Base-by-base conservation (phyloP, 345 rosid genomes). In the Aquilaria sinensis region DNA sequence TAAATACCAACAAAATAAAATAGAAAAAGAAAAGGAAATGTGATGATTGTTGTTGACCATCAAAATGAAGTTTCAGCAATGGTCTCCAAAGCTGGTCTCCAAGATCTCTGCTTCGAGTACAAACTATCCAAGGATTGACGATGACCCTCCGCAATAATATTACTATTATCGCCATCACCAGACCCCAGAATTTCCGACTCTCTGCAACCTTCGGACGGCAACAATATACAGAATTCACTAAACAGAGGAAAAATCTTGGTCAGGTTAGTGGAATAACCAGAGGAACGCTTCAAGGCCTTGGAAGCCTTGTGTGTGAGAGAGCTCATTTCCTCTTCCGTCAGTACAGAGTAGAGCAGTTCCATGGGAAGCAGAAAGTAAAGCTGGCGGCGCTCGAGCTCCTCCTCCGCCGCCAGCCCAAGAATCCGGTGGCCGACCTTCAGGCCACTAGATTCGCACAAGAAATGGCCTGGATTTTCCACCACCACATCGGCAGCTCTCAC, bases 1-100 rank as follows among this genome's bases (percentile, higher is more conserved):
- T 23, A 23, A 23, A 23, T 23, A 23, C 23, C 43, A 37, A 37
- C 5, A 37, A 37, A 37, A 2, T 37, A 37, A 37, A 37, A 0
- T 9, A 37, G 8, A 37, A 37, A 37, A 37, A 37, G 43, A 37
- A 37, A 37, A 37, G 43, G 8, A 37, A 37, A 37, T 37, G 7
- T 37, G 43, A 9, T 37, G 8, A 3, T 2, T 47, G 3, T 33
- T 13, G 12, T 45, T 51, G 51, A 60, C 53, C 50, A 60, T 62
- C 62, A 58, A 9, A 51, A 53, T 6, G 77, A 70, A 58, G 64
- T 63, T 75, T 84, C 90, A 54, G 37, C 53, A 63, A 85, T 81
- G 47, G 87, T 85, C 63, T 85, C 82, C 64, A 85, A 65, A 13
- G 85, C 83, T 49, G 90, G 90, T 61, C 62, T 80, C 90, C 90